phyloP scores from a whole-genome alignment of 2,329 filamentous ascomycete genomes.

The Graphilbum sp. region DNA sequence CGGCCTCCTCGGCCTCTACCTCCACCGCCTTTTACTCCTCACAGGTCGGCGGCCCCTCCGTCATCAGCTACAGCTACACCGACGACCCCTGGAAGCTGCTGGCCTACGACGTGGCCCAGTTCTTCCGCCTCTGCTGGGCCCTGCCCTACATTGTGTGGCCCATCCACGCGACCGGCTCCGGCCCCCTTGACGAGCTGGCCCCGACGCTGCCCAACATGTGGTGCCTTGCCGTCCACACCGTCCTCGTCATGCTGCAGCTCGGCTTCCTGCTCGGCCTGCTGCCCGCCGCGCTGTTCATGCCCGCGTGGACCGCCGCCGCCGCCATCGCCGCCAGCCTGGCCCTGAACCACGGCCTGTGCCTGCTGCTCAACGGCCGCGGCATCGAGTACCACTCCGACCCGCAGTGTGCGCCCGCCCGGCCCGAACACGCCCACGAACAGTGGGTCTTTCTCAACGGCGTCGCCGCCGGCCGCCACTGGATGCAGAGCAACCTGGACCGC shows the following conservation, averaged over 20 bases:
- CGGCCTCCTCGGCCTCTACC: not conserved
- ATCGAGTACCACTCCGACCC: slow-evolving; percentile 34
- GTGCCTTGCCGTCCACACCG: slow-evolving; percentile 37
- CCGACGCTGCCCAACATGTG: slow-evolving; percentile 38
- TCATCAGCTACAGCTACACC: slow-evolving; percentile 46
- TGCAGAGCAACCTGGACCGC: slow-evolving; percentile 54
- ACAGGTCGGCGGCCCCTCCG: slow-evolving; percentile 37
- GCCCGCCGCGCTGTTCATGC: slow-evolving; percentile 30
- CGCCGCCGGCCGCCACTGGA: slow-evolving; percentile 45
- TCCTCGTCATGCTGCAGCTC: slow-evolving; percentile 43
- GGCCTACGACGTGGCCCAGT: slow-evolving; percentile 35
- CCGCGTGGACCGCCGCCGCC: slow-evolving; percentile 28
- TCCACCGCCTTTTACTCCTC: slow-evolving; percentile 34
- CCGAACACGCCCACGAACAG: slow-evolving; percentile 43
- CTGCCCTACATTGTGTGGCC: slow-evolving; percentile 48
- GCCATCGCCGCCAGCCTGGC: slow-evolving; percentile 26
- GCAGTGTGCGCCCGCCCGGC: slow-evolving; percentile 29
- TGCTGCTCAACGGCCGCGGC: slow-evolving; percentile 36
- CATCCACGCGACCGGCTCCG: slow-evolving; percentile 32
- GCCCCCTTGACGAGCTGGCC: slow-evolving; percentile 46
- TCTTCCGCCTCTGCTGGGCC: slow-evolving; percentile 36
- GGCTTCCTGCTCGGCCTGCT: slow-evolving; percentile 43
- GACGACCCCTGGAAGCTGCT: slow-evolving; percentile 35
- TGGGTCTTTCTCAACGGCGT: slow-evolving; percentile 76
- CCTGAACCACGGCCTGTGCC: slow-evolving; percentile 34